Evolutionary conservation across 768 basidiomycete species (phyloP).

Genomic region (Lentinula lateritia): DNA sequence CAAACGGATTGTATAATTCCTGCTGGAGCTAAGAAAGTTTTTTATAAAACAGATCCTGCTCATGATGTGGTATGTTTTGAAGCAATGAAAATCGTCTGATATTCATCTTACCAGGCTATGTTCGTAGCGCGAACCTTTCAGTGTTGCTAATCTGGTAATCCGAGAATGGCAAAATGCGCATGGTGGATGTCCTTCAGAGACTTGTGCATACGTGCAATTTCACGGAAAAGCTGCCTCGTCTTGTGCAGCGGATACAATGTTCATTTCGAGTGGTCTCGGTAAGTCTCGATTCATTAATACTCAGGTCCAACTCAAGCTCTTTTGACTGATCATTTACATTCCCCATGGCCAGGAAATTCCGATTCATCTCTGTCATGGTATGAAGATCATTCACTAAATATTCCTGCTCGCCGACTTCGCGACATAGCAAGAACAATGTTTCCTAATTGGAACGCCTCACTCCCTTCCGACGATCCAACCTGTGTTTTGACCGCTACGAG

Average conservation of each 20-base stretch:
- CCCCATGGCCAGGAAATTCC: slow-evolving; percentile 12
- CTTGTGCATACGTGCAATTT: slow-evolving; percentile 42
- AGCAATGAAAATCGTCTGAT: slow-evolving; percentile 6
- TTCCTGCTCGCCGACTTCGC: slow-evolving; percentile 32
- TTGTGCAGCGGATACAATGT: slow-evolving; percentile 33
- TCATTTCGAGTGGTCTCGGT: slow-evolving; percentile 44
- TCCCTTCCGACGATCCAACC: slow-evolving; percentile 34
- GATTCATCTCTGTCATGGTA: slow-evolving; percentile 31
- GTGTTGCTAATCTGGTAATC: slow-evolving; percentile 32
- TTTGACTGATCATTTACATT: not conserved
- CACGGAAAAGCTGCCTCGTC: slow-evolving; percentile 37
- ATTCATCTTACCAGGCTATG: not conserved
- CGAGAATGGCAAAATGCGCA: slow-evolving; percentile 32
- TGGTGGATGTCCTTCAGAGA: slow-evolving; percentile 31
- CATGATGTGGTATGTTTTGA: slow-evolving; percentile 29
- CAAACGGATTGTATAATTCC: slow-evolving; percentile 24
- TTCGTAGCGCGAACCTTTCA: slow-evolving; percentile 38
- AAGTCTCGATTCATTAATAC: slow-evolving; percentile 6
- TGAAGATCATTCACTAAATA: slow-evolving; percentile 19
- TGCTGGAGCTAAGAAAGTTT: slow-evolving; percentile 11
- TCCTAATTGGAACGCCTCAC: slow-evolving; percentile 29
- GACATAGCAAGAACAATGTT: slow-evolving; percentile 23
- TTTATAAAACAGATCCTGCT: slow-evolving; percentile 41
- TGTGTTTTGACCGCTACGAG: slow-evolving; percentile 38
- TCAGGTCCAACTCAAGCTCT: not conserved